Percentiles rank a stretch among this genome's conserved stretches.
Evolutionary conservation across 257 asterid genomes (phyloP).

Genomic region (Capsicum pubescens): DNA sequence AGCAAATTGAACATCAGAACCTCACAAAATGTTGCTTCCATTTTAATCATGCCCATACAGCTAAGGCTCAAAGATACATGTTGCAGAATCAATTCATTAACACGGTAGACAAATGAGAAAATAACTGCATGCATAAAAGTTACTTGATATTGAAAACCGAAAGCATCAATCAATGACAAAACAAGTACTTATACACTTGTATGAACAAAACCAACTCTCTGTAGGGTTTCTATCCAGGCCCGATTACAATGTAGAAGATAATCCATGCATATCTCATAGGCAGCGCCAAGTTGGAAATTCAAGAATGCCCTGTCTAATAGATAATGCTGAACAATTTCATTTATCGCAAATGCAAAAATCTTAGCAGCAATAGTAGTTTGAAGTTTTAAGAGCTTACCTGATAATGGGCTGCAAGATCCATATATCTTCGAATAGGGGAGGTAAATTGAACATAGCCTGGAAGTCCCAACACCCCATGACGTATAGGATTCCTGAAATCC

Average conservation of each 20-base stretch:
- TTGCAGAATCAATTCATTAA: constrained; percentile 2
- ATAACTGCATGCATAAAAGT: not conserved
- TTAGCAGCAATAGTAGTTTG: constrained; percentile 18
- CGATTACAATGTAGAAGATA: not conserved
- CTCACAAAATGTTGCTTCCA: constrained; percentile 3
- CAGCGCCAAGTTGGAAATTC: constrained; percentile 2
- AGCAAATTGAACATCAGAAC: constrained; percentile 32
- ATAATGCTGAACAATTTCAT: constrained; percentile 23
- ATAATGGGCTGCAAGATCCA: constrained; percentile 95
- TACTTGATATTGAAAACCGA: not conserved
- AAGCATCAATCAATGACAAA: constrained; percentile 6
- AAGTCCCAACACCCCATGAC: constrained; percentile 91
- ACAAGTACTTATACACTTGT: not conserved
- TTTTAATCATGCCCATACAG: not conserved
- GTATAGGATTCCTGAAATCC: constrained; percentile 91
- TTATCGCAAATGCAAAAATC: not conserved
- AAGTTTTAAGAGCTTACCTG: constrained; percentile 53
- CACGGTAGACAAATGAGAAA: not conserved
- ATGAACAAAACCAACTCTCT: constrained; percentile 9
- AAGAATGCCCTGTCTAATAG: not conserved
- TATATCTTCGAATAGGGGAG: constrained; percentile 93
- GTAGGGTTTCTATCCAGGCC: not conserved
- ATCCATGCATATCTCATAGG: constrained; percentile 1
- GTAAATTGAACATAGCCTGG: constrained; percentile 99
- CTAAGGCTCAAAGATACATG: not conserved